Conservation (phyloP, 306 rosid species). For the Cajanus cajan region DNA sequence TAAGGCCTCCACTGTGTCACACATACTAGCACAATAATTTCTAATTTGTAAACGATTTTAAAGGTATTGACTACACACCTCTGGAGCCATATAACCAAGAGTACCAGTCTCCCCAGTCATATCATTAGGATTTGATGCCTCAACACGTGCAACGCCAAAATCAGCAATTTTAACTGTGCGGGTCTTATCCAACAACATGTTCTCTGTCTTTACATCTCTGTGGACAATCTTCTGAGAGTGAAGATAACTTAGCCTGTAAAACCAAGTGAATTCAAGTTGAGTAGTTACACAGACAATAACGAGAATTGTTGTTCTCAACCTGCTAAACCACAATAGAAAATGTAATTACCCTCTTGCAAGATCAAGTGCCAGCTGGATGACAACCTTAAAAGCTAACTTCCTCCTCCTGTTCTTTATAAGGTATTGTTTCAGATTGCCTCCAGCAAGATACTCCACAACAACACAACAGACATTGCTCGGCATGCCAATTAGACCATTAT, state of each 20-base stretch:
- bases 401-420: slow-evolving; percentile 91
- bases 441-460: slow-evolving; percentile 91
- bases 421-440: slow-evolving; percentile 79
- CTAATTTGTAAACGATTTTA: slow-evolving; percentile 9
- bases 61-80: slow-evolving; percentile 50
- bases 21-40: neutral
- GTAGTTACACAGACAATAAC: slow-evolving; percentile 7
- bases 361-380: slow-evolving; percentile 90
- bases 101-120: slow-evolving; percentile 99
- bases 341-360: slow-evolving; percentile 88
- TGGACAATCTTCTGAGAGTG: slow-evolving; percentile 97
- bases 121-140: slow-evolving; percentile 98
- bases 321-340: slow-evolving; percentile 30
- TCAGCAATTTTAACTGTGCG: slow-evolving; percentile 92
- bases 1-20: neutral
- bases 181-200: slow-evolving; percentile 88
- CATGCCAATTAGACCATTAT: slow-evolving; percentile 82
- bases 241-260: slow-evolving; percentile 85
- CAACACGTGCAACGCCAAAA: slow-evolving; percentile 98
- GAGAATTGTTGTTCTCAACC: neutral
- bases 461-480: slow-evolving; percentile 93
- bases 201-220: slow-evolving; percentile 97
- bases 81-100: slow-evolving; percentile 99
- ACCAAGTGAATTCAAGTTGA: slow-evolving; percentile 27
- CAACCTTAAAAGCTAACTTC: slow-evolving; percentile 89